Evolutionary conservation across 139 green algal genomes (phyloP).

Genomic region (Spirogloea muscicola): DNA sequence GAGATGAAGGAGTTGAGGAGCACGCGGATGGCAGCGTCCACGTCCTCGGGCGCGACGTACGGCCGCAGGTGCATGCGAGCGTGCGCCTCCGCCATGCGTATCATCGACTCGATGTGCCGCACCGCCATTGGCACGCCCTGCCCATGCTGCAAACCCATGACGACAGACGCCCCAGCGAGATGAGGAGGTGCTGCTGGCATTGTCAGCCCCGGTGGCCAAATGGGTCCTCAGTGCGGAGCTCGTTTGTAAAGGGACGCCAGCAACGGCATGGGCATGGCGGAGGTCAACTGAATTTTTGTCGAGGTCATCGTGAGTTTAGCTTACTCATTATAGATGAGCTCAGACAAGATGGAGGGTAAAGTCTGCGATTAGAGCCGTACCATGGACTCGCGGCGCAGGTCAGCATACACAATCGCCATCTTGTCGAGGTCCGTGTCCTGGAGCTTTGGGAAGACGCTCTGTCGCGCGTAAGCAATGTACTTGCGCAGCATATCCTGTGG

Average conservation of each 20-base stretch:
- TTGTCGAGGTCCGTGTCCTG: constrained; percentile 67
- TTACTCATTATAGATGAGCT: too few species aligned
- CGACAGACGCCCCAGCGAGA: too few species aligned
- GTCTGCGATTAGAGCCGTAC: constrained; percentile 16
- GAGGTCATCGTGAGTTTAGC: too few species aligned
- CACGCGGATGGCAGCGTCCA: constrained; percentile 63
- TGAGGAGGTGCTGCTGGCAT: too few species aligned
- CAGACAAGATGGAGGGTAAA: too few species aligned
- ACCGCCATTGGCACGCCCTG: constrained; percentile 94
- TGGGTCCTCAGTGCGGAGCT: too few species aligned
- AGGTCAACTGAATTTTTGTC: too few species aligned
- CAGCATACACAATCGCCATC: constrained; percentile 74
- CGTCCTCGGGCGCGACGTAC: constrained; percentile 65
- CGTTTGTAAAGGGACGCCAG: too few species aligned
- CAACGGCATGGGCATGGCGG: too few species aligned
- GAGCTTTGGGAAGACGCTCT: constrained; percentile 69
- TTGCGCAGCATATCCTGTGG: constrained; percentile 88
- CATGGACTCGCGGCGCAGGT: constrained; percentile 67
- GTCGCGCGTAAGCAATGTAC: constrained; percentile 96
- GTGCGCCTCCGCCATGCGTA: constrained; percentile 94
- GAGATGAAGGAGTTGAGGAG: constrained; percentile 93
- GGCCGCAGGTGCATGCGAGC: constrained; percentile 92
- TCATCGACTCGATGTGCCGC: constrained; percentile 94
- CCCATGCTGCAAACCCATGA: constrained; percentile 45
- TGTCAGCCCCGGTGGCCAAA: too few species aligned